Percentiles rank a stretch among this genome's conserved stretches.
Evolutionary conservation across 176 grass and related monocot species (phyloP).

Genomic region (Panicum miliaceum): DNA sequence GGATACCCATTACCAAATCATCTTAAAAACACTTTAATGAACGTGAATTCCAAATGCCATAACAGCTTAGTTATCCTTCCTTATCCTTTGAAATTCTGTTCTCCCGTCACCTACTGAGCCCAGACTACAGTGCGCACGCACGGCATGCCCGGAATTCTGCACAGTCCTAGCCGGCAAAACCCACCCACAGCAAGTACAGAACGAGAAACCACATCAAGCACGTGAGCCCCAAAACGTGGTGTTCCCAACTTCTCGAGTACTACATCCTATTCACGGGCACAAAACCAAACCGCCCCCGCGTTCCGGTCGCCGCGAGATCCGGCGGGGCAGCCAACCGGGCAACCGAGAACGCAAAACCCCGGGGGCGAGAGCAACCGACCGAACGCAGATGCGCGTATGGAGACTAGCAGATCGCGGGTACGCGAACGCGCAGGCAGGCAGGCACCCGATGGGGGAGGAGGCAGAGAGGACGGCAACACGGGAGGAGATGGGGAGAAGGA

Average conservation of each 20-base stretch:
- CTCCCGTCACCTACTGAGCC: background rate
- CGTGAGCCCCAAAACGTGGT: background rate
- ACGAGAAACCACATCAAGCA: conserved; percentile 16
- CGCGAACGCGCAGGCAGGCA: background rate
- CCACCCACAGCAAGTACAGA: background rate
- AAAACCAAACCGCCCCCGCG: background rate
- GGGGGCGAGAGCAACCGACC: background rate
- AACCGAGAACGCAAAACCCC: background rate
- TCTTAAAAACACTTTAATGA: background rate
- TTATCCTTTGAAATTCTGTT: background rate
- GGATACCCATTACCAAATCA: background rate
- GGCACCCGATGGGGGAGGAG: background rate
- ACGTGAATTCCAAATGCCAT: background rate
- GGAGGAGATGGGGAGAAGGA: background rate
- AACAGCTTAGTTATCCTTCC: background rate
- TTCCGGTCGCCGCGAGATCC: conserved; percentile 38
- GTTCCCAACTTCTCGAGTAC: background rate
- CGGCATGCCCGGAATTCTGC: background rate
- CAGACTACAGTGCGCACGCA: background rate
- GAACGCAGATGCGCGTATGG: background rate
- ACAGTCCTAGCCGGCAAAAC: background rate
- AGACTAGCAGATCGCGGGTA: background rate
- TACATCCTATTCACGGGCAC: no score
- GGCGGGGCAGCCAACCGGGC: background rate
- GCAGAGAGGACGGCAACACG: background rate